A percentile compares a stretch with the other conserved stretches of the same genome.
phyloP scores from a whole-genome alignment of 106 monocot genomes.

The Cymbidium sinense region DNA sequence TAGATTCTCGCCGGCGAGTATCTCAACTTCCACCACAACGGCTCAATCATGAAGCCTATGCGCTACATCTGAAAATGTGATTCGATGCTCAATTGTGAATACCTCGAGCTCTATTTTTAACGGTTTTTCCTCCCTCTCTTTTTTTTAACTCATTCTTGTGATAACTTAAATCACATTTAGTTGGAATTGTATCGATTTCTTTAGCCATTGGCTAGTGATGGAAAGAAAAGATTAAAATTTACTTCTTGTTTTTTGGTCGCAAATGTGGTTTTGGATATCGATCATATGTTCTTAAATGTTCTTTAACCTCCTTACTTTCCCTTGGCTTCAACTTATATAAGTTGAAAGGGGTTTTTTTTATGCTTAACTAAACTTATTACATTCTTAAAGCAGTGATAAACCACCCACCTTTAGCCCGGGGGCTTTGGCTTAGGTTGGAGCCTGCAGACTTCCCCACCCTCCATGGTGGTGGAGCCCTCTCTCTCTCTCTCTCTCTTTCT shows the following conservation, averaged over 20 bases:
- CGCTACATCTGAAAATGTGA: not conserved
- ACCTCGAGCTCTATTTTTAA: not conserved
- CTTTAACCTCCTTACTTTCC: no score
- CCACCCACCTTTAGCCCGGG: no score
- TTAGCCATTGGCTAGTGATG: not conserved
- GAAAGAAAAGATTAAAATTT: not conserved
- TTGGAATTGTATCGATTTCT: not conserved
- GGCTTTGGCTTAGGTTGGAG: no score
- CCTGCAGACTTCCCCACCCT: no score
- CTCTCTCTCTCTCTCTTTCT: no score
- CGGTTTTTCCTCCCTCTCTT: not conserved
- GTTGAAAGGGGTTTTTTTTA: no score
- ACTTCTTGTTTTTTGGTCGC: not conserved
- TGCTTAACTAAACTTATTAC: no score
- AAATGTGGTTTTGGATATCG: no score
- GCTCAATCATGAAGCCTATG: not conserved
- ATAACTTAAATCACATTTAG: not conserved
- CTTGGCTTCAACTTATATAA: no score
- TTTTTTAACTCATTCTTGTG: not conserved
- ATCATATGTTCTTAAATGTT: no score
- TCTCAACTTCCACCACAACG: slow-evolving; percentile 1
- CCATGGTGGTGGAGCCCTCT: no score
- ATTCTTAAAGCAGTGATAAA: no score
- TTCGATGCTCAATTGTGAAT: slow-evolving; percentile 6
- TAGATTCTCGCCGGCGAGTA: not conserved